A percentile compares a stretch with the other conserved stretches of the same genome.
These are phyloP conservation scores for Aspergillus affinis DNA, from an alignment of 495 filamentous ascomycete genomes.

Conservation along the genomic window DNA sequence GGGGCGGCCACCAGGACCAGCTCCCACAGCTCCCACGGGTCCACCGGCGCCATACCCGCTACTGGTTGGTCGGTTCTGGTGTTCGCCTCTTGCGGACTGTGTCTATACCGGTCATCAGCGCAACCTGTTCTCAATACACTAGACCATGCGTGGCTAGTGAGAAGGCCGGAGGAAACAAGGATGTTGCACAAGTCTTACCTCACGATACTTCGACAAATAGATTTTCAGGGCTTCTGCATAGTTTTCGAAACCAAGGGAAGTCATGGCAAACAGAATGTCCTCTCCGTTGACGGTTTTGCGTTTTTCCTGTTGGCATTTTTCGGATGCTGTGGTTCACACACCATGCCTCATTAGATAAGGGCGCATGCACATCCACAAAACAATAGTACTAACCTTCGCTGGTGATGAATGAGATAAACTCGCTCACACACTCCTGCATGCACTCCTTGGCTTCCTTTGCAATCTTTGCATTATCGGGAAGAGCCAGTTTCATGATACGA, in stretches of 20 bases:
- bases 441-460: slow-evolving; percentile 99
- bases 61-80: slow-evolving; percentile 67
- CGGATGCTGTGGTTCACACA: slow-evolving; percentile 65
- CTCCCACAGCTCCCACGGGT: slow-evolving; percentile 44
- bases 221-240: slow-evolving; percentile 98
- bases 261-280: slow-evolving; percentile 98
- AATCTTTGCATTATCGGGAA: slow-evolving; percentile 98
- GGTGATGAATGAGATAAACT: slow-evolving; percentile 99
- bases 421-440: slow-evolving; percentile 99
- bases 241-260: slow-evolving; percentile 97
- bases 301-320: slow-evolving; percentile 99
- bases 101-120: slow-evolving; percentile 50
- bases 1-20: slow-evolving; percentile 46
- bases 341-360: background rate
- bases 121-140: slow-evolving; percentile 1
- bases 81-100: slow-evolving; percentile 74
- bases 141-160: slow-evolving; percentile 1
- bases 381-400: slow-evolving; percentile 74
- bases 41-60: slow-evolving; percentile 62
- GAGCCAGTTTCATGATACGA: slow-evolving; percentile 96
- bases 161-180: slow-evolving; percentile 20
- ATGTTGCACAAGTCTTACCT: slow-evolving; percentile 64
- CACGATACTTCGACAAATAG: slow-evolving; percentile 94
- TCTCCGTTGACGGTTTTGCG: slow-evolving; percentile 98
- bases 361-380: background rate